Percentiles rank a stretch among this genome's conserved stretches.
phyloP scores from a whole-genome alignment of 345 rosid species.

The Ceriops tagal region DNA sequence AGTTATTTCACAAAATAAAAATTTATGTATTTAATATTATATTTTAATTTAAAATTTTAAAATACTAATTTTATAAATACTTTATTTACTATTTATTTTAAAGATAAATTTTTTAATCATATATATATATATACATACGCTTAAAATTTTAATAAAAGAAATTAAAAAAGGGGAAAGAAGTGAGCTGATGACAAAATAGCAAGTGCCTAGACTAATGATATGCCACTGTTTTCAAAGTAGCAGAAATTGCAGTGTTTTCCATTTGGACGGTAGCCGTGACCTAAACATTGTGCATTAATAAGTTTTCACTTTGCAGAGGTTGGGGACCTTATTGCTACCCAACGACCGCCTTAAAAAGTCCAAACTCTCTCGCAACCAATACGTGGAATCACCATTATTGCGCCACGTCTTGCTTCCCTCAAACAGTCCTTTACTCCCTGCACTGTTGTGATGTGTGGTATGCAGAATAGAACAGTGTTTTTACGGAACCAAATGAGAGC shows the following conservation, averaged over 20 bases:
- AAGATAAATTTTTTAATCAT: no score
- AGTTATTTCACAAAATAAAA: no score
- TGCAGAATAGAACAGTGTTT: neutral
- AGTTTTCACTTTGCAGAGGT: conserved; percentile 8
- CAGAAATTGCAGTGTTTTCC: conserved; percentile 23
- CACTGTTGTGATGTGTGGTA: neutral
- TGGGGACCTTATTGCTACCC: conserved; percentile 13
- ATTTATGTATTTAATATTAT: no score
- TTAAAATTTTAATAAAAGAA: no score
- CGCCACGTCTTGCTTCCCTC: neutral
- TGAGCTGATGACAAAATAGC: neutral
- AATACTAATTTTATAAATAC: no score
- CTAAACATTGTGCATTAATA: neutral
- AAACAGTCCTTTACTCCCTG: conserved; percentile 3
- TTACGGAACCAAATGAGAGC: conserved; percentile 10
- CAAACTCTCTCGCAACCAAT: neutral
- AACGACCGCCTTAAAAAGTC: conserved; percentile 19
- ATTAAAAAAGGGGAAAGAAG: no score
- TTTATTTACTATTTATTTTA: no score
- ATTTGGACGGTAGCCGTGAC: neutral
- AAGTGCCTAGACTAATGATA: conserved; percentile 1
- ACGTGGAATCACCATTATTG: conserved; percentile 10
- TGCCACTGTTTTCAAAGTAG: conserved; percentile 15
- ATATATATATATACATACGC: no score
- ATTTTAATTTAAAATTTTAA: no score